Evolutionary conservation across 192 early-diverging fungal species (phyloP), one percentile per base, ranked within the genome.

Genomic region (Podila horticola): DNA sequence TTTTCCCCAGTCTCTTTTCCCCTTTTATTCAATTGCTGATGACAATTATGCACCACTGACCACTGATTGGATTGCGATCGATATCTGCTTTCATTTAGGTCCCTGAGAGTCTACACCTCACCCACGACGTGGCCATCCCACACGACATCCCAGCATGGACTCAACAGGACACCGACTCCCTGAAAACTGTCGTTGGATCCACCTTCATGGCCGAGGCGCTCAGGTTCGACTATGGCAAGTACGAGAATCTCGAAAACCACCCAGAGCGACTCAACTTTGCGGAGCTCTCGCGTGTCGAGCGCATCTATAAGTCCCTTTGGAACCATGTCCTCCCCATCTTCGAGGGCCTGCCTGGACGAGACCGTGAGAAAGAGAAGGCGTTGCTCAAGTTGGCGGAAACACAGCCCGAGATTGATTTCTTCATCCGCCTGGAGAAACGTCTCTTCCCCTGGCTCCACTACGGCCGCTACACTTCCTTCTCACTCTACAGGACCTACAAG

Each of bases 51-150:
- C 41, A 45, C 41, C 0, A 17, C 11, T 45, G 41, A 12, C 15
- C 15, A 41, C 12, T 41, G 41, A 17, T 45, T 45, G 41, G 41
- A 45, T 45, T 45, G 15, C 41, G 41, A 45, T 62, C 26, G 60
- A 62, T 62, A 26, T 62, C 24, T 3, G 36, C 0, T 17, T 3
- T 17, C 41, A 24, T 2, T 55, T 55, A 79, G 77, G 77, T 81
- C 8, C 77, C 77, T 58, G 66, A 69, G 22, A 66, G 33, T 30
- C 63, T 81, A 2, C 58, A 73, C 62, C 34, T 72, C 34, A 79
- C 69, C 15, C 82, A 87, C 41, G 84, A 84, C 67, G 77, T 87
- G 29, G 86, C 86, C 33, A 81, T 85, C 34, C 86, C 86, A 26
- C 68, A 79, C 26, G 67, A 51, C 24, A 36, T 85, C 49, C 73